phyloP scores from a whole-genome alignment of 2,329 filamentous ascomycete species.

The Colletotrichum sp. region DNA sequence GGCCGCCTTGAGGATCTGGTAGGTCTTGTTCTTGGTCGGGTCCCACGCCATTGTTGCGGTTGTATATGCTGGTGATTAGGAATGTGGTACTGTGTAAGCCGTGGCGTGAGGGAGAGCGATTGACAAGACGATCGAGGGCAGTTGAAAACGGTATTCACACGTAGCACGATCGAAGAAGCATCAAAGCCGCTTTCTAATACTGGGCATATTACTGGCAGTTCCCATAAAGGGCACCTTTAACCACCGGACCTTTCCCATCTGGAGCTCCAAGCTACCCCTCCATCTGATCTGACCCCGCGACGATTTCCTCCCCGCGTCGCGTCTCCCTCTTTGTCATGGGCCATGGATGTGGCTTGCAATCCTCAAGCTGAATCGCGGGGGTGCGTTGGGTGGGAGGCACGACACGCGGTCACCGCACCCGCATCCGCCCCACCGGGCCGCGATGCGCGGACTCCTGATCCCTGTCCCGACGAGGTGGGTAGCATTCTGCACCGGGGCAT shows the following conservation, averaged over 20 bases:
- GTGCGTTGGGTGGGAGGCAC: not conserved
- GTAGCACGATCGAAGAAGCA: not conserved
- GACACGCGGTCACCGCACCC: not conserved
- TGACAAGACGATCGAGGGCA: not conserved
- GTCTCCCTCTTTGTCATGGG: not conserved
- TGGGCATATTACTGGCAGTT: not conserved
- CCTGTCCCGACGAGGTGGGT: not conserved
- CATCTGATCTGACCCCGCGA: not conserved
- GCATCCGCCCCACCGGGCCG: not conserved
- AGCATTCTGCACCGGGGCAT: not conserved
- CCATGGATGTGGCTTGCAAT: not conserved
- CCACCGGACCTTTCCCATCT: not conserved
- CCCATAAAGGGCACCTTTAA: not conserved
- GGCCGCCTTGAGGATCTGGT: conserved; percentile 56
- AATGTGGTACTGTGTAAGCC: not conserved
- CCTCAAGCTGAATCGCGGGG: not conserved
- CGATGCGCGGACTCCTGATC: conserved; percentile 2
- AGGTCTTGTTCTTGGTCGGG: conserved; percentile 27
- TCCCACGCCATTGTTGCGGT: conserved; percentile 24
- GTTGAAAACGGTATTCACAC: not conserved
- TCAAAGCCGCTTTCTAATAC: not conserved
- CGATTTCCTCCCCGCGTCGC: not conserved
- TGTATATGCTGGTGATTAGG: not conserved
- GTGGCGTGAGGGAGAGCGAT: not conserved
- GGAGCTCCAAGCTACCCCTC: not conserved